Evolutionary conservation across 1,284 basidiomycete genomes (phyloP), one percentile per base, ranked within the genome.

Genomic region (Thelephora terrestris): DNA sequence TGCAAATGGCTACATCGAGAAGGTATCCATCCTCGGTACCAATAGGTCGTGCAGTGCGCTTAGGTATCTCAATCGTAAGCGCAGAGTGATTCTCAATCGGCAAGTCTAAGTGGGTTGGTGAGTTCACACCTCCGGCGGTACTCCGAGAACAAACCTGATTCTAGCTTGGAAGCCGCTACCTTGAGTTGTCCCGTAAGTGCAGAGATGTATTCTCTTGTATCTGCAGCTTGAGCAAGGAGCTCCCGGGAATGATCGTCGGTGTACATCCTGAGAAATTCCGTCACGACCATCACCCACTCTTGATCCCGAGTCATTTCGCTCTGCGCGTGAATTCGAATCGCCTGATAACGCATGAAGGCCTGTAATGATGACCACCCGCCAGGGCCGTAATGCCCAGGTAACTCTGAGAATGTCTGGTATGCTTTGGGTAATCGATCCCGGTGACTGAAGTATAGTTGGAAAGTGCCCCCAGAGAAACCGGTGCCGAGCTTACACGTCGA

Each of bases 311-410:
- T 63, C 53, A 76, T 78, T 17, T 71, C 63, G 20, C 82, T 64
- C 25, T 67, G 58, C 1, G 66, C 60, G 57, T 89, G 82, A 1
- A 78, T 79, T 53, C 80, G 78, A 25, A 89, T 70, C 5, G 84
- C 82, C 51, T 74, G 75, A 2, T 76, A 76, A 12, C 90, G 74
- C 75, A 89, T 83, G 55, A 79, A 78, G 0, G 79, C 78, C 61
- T 91, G 86, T 46, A 94, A 67, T 7, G 78, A 77, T 21, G 78
- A 74, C 88, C 91, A 93, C 55, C 73, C 73, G 61, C 79, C 80
- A 3, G 84, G 84, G 0, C 81, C 78, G 63, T 92, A 92, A 59
- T 91, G 86, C 3, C 82, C 83, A 1, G 91, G 86, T 20, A 93
- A 71, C 2, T 84, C 85, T 2, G 78, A 74, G 58, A 79, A 92